Base-by-base conservation (phyloP, 1,139 yeast species). In the Nadsonia commutata region DNA sequence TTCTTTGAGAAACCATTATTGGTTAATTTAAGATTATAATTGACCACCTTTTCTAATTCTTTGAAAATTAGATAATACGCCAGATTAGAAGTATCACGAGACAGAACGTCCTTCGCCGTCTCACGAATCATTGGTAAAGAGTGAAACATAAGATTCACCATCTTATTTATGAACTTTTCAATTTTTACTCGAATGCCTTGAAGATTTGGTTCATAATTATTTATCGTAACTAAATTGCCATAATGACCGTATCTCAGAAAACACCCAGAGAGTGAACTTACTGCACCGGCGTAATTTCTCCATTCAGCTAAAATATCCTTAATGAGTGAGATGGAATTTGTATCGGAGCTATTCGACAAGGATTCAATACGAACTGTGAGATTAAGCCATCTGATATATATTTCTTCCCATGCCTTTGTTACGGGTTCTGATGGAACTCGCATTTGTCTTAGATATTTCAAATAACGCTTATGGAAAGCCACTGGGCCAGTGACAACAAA, bases 401-500 rank as follows among this genome's bases (percentile, higher is more conserved):
- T 57, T 71, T 65, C 17, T 56, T 63, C 49, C 82, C 90, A 80
- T 1, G 79, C 74, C 45, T 72, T 74, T 37, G 73, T 65, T 36
- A 83, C 60, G 1, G 84, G 73, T 36, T 67, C 65, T 0, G 84
- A 76, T 1, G 88, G 83, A 36, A 61, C 63, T 5, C 73, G 71
- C n/a, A 76, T 52, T 23, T 53, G 65, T 47, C 76, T 68, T 43
- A 80, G 60, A 39, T 81, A 66, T 48, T 71, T 70, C 52, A 76
- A 65, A 45, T 82, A 64, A 47, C 78, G 71, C 56, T 82, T 81
- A 56, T 83, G 90, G 31, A 80, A 68, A 0, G 93, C 86, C 17
- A 81, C 82, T 23, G 79, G 72, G 17, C 94, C 90, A 1, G 88
- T 78, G 43, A 80, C 76, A 2, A 78, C 74, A 27, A 71, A 65